A percentile compares a stretch with the other conserved stretches of the same genome.
phyloP scores from a whole-genome alignment of 495 filamentous ascomycete species.

The Cladorrhinum samala region DNA sequence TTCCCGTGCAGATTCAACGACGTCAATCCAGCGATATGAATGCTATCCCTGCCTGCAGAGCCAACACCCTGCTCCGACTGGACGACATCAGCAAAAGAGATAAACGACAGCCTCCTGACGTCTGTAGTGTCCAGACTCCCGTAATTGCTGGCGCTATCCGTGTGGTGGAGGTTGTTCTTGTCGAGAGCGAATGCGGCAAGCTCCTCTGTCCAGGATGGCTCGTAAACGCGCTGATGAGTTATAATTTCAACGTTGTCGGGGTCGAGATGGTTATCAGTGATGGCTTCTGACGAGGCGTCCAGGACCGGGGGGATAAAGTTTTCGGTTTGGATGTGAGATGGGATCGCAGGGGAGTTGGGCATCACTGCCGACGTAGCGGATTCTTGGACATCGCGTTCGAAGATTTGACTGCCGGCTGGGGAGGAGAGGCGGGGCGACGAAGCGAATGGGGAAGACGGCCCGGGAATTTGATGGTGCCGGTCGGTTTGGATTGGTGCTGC shows the following conservation, averaged over 20 bases:
- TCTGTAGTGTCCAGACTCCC: constrained; percentile 67
- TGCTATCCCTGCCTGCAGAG: constrained; percentile 42
- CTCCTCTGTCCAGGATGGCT: constrained; percentile 50
- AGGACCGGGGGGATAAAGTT: constrained; percentile 88
- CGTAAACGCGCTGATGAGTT: constrained; percentile 51
- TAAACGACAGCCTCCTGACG: constrained; percentile 80
- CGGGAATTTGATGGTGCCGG: constrained; percentile 41
- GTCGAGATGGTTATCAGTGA: constrained; percentile 70
- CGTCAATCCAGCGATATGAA: constrained; percentile 53
- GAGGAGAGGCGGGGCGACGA: constrained; percentile 57
- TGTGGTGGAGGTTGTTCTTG: constrained; percentile 26
- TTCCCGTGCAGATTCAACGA: constrained; percentile 32
- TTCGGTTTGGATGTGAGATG: constrained; percentile 82
- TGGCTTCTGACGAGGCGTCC: constrained; percentile 81
- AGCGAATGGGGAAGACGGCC: constrained; percentile 46
- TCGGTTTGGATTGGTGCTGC: constrained; percentile 40
- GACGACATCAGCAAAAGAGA: constrained; percentile 93
- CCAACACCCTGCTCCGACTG: constrained; percentile 65
- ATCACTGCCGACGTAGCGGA: constrained; percentile 47
- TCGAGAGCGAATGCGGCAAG: constrained; percentile 43
- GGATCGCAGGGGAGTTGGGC: constrained; percentile 69
- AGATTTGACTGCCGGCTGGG: constrained; percentile 75
- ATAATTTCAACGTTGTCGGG: constrained; percentile 85
- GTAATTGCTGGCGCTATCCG: constrained; percentile 62
- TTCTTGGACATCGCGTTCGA: constrained; percentile 91